Base-by-base conservation (phyloP, 2,329 filamentous ascomycete genomes). In the Botrytis medusae region DNA sequence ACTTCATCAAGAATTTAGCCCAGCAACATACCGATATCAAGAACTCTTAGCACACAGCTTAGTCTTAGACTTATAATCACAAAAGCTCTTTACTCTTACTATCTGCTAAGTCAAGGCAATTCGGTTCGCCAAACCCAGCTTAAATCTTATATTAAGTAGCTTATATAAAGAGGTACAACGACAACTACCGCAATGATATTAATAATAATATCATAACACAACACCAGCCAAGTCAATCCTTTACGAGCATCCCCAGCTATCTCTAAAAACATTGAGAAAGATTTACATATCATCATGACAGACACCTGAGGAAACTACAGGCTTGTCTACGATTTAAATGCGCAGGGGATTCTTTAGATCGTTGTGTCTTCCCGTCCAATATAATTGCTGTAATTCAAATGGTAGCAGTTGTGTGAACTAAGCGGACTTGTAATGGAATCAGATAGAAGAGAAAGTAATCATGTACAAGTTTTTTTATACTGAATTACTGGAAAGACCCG, bases 401-500 rank as follows among this genome's bases (percentile, higher is more conserved):
- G 12, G 16, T 29, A 3, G 51, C 51, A 29, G 51, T 20, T 54
- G 10, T 54, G 10, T n/a, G 20, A 46, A 54, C 2, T 1, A n/a
- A 54, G 25, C n/a, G 7, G 5, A 16, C 0, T 16, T 29, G 7
- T 57, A 8, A 57, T 29, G 51, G 29, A 4, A 29, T 57, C 14
- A 57, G 54, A 20, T 32, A 22, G 54, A 57, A 34, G 29, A 20
- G 0, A 32, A 59, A 9, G 6, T 10, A 29, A 32, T 20, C 1
- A n/a, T 22, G 54, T 34, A 14, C 0, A 54, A 29, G 14, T 8
- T 29, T 16, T 54, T 14, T 29, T 0, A 57, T 8, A 4, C 0
- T 29, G 2, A 2, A 57, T 16, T 9, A 4, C 1, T 59, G 2
- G 29, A 4, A 0, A 34, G 57, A 22, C 2, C 0, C 4, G 9